A percentile compares a stretch with the other conserved stretches of the same genome.
Evolutionary conservation across 768 basidiomycete species (phyloP).

Genomic region (Amylocystis lapponica): DNA sequence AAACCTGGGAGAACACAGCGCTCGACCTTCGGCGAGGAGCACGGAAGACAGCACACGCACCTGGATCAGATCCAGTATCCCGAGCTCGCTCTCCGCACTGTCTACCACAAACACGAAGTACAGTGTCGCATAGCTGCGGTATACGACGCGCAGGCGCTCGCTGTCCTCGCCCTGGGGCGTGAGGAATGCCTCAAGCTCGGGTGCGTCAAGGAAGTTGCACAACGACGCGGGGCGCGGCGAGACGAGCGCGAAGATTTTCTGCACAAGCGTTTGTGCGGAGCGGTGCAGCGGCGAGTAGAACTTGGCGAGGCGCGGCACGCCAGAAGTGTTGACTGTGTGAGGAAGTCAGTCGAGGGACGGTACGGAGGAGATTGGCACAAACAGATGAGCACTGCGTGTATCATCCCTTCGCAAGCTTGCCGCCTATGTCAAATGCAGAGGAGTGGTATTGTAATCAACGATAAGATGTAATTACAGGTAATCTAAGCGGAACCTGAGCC

Average conservation of each 20-base stretch:
- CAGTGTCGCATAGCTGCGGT: slow-evolving; percentile 92
- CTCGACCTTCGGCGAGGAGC: slow-evolving; percentile 87
- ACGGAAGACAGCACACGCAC: slow-evolving; percentile 39
- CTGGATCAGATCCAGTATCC: slow-evolving; percentile 94
- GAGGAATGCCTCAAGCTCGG: slow-evolving; percentile 73
- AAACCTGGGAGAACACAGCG: slow-evolving; percentile 54
- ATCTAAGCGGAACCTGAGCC: too few relatives aligned
- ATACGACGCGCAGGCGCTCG: slow-evolving; percentile 82
- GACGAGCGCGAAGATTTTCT: slow-evolving; percentile 88
- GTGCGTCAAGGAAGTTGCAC: slow-evolving; percentile 96
- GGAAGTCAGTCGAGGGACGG: slow-evolving; percentile 2
- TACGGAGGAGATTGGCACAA: slow-evolving; percentile 9
- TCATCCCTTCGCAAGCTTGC: too few relatives aligned
- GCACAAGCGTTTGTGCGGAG: slow-evolving; percentile 62
- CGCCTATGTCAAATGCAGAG: too few relatives aligned
- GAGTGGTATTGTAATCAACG: too few relatives aligned
- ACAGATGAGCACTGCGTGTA: slow-evolving; percentile 86
- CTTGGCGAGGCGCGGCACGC: slow-evolving; percentile 77
- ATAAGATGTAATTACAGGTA: too few relatives aligned
- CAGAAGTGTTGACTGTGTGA: slow-evolving; percentile 83
- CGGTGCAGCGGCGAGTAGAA: slow-evolving; percentile 82
- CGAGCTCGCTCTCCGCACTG: slow-evolving; percentile 92
- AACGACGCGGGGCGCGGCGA: slow-evolving; percentile 73
- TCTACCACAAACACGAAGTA: slow-evolving; percentile 98
- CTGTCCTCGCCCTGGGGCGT: slow-evolving; percentile 43